A percentile compares a stretch with the other conserved stretches of the same genome.
These are phyloP conservation scores for Mortierella sp. DNA, from an alignment of 371 early-diverging fungal genomes.

Conservation along the genomic window DNA sequence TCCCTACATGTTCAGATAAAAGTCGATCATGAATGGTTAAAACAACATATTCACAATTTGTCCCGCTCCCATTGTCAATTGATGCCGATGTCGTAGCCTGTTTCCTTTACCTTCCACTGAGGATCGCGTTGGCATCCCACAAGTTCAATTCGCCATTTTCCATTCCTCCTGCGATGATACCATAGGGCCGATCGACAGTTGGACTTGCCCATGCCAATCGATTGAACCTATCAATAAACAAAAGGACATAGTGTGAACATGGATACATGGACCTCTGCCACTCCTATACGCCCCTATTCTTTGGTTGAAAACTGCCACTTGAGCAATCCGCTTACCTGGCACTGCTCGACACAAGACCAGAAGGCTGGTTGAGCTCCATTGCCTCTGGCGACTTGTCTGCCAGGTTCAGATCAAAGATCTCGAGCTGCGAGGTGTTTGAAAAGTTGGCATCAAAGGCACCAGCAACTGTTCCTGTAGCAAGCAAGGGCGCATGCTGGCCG, in stretches of 20 bases:
- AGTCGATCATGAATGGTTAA: background rate
- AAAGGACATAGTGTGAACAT: background rate
- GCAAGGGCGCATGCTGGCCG: slow-evolving; percentile 72
- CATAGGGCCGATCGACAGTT: slow-evolving; percentile 69
- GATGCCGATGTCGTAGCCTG: background rate
- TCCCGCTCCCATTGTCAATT: background rate
- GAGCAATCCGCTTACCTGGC: slow-evolving; percentile 64
- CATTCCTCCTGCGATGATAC: slow-evolving; percentile 94
- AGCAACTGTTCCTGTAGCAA: slow-evolving; percentile 96
- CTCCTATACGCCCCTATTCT: no score
- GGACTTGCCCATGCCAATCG: slow-evolving; percentile 87
- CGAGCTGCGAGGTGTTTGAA: slow-evolving; percentile 90
- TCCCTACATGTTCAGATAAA: slow-evolving; percentile 33
- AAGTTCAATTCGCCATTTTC: slow-evolving; percentile 93
- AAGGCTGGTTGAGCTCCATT: slow-evolving; percentile 56
- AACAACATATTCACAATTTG: background rate
- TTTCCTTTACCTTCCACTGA: slow-evolving; percentile 64
- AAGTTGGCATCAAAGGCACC: slow-evolving; percentile 97
- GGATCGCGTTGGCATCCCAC: slow-evolving; percentile 86
- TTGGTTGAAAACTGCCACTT: no score
- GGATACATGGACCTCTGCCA: background rate
- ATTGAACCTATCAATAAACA: slow-evolving; percentile 71
- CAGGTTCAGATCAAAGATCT: slow-evolving; percentile 86
- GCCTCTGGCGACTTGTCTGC: slow-evolving; percentile 54
- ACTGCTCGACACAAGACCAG: slow-evolving; percentile 69